Conservation (phyloP, 176 grass and related monocot genomes). For the Dactylis glomerata region DNA sequence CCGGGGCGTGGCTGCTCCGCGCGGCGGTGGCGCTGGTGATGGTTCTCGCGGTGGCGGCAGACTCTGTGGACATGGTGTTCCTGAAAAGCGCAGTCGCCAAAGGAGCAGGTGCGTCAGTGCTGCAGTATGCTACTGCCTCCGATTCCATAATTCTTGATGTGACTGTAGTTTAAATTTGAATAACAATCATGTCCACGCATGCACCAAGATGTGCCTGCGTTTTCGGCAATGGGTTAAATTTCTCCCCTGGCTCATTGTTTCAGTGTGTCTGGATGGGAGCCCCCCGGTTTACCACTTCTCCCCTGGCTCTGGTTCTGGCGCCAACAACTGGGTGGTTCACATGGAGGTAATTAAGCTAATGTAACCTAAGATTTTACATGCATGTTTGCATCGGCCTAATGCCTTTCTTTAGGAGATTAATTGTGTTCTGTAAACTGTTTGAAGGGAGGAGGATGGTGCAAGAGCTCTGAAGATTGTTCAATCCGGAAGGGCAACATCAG, state of each 20-base stretch:
- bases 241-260: neutral
- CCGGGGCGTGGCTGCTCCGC: slow-evolving; percentile 13
- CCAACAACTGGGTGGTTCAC: slow-evolving; percentile 67
- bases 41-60: slow-evolving; percentile 3
- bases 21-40: slow-evolving; percentile 11
- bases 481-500: slow-evolving; percentile 62
- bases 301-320: slow-evolving; percentile 62
- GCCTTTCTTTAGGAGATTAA: neutral
- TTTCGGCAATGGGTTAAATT: neutral
- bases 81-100: slow-evolving; percentile 46
- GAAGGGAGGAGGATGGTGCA: slow-evolving; percentile 91
- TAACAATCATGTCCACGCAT: too few relatives aligned
- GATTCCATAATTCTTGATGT: too few relatives aligned
- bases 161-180: too few relatives aligned
- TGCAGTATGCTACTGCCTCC: too few relatives aligned
- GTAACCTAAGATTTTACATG: neutral
- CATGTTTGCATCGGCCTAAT: neutral
- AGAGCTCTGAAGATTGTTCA: slow-evolving; percentile 53
- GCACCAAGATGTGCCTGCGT: neutral
- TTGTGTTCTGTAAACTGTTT: neutral
- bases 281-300: slow-evolving; percentile 65
- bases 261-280: slow-evolving; percentile 76
- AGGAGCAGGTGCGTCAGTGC: slow-evolving; percentile 47
- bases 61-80: slow-evolving; percentile 59
- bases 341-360: slow-evolving; percentile 47